Evolutionary conservation across 371 early-diverging fungal genomes (phyloP).

Genomic region (Lichtheimia corymbifera): DNA sequence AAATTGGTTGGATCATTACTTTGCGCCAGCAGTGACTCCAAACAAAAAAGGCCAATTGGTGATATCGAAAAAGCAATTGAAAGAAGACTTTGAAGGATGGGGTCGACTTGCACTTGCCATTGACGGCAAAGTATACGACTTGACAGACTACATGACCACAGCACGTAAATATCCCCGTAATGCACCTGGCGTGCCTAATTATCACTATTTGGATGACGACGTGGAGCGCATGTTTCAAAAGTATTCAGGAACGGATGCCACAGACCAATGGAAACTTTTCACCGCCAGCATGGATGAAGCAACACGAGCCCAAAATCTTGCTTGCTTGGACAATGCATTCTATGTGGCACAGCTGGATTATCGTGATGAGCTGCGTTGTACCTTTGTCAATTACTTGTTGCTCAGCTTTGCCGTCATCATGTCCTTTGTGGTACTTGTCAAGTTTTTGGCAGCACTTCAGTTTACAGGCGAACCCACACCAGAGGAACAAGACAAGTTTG

Average conservation of each 20-base stretch:
- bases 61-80: constrained; percentile 20
- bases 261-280: constrained; percentile 49
- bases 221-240: constrained; percentile 41
- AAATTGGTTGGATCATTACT: constrained; percentile 35
- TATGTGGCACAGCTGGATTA: constrained; percentile 86
- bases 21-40: constrained; percentile 35
- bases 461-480: constrained; percentile 77
- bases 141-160: constrained; percentile 51
- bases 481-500: constrained; percentile 88
- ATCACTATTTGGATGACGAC: constrained; percentile 34
- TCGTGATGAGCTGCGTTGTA: constrained; percentile 77
- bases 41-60: constrained; percentile 31
- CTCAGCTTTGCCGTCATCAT: constrained; percentile 78
- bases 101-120: constrained; percentile 53
- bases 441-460: constrained; percentile 91
- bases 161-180: constrained; percentile 33
- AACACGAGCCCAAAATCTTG: constrained; percentile 31
- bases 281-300: constrained; percentile 36
- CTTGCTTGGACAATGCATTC: constrained; percentile 81
- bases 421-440: constrained; percentile 84
- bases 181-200: constrained; percentile 28
- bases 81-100: constrained; percentile 26
- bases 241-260: constrained; percentile 41
- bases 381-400: constrained; percentile 85
- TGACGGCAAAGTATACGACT: constrained; percentile 62